phyloP scores from a whole-genome alignment of 164 flowering plant species.

The Piper betle region DNA sequence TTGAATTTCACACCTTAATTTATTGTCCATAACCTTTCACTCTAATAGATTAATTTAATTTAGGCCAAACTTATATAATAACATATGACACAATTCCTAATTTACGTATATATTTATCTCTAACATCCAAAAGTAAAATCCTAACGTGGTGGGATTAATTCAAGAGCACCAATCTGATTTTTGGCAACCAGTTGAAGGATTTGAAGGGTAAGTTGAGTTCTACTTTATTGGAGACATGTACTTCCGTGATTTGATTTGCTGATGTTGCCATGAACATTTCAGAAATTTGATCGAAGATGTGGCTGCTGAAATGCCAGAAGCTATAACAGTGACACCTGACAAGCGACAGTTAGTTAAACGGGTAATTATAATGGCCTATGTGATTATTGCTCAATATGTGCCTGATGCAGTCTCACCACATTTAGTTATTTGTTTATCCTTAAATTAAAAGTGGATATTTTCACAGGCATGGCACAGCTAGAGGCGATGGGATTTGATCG shows the following conservation, averaged over 20 bases:
- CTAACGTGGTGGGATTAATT: slow-evolving; percentile 53
- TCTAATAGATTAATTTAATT: too few relatives aligned
- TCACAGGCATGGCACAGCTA: too few relatives aligned
- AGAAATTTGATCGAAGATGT: slow-evolving; percentile 43
- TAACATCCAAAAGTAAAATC: slow-evolving; percentile 73
- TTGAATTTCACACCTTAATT: too few relatives aligned
- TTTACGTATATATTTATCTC: too few relatives aligned
- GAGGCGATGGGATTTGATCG: slow-evolving; percentile 59
- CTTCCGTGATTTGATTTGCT: too few relatives aligned
- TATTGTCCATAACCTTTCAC: too few relatives aligned
- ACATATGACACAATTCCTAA: too few relatives aligned
- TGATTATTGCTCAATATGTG: too few relatives aligned
- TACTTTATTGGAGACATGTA: too few relatives aligned
- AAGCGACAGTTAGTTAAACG: slow-evolving; percentile 87
- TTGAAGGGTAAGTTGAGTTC: slow-evolving; percentile 48
- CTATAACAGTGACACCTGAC: slow-evolving; percentile 70
- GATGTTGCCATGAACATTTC: too few relatives aligned
- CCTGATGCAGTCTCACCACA: neutral
- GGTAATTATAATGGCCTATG: slow-evolving; percentile 47
- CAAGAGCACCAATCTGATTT: slow-evolving; percentile 81
- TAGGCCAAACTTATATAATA: too few relatives aligned
- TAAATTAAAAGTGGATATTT: neutral
- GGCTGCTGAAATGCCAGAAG: slow-evolving; percentile 58
- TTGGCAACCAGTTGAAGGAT: slow-evolving; percentile 56
- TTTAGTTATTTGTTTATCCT: neutral